Conservation (phyloP, 2,329 filamentous ascomycete species). For the Plectosphaerella sp. region DNA sequence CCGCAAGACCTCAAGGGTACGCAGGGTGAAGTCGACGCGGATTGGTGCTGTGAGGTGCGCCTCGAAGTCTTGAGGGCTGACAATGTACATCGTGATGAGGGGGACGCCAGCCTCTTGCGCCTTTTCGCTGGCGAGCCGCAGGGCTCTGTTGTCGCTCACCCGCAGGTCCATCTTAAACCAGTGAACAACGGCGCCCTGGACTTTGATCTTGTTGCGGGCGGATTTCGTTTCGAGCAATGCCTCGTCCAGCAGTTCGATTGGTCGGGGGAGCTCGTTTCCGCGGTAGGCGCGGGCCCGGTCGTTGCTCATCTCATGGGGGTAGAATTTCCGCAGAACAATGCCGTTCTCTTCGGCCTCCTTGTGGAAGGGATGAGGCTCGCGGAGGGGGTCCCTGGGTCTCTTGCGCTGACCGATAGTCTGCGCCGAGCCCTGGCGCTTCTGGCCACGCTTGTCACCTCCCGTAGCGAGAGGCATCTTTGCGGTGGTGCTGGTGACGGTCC, state of each 20-base stretch:
- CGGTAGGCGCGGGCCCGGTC: slow-evolving; percentile 72
- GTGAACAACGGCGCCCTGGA: slow-evolving; percentile 67
- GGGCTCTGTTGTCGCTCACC: slow-evolving; percentile 65
- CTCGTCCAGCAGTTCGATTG: slow-evolving; percentile 62
- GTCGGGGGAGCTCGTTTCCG: slow-evolving; percentile 62
- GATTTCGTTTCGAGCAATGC: slow-evolving; percentile 58
- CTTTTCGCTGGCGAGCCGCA: slow-evolving; percentile 60
- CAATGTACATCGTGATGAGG: slow-evolving; percentile 70
- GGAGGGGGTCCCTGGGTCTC: slow-evolving; percentile 34
- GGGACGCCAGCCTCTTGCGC: slow-evolving; percentile 67
- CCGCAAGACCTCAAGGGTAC: slow-evolving; percentile 63
- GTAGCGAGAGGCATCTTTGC: slow-evolving; percentile 17
- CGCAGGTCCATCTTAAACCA: slow-evolving; percentile 89
- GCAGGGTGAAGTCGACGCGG: slow-evolving; percentile 76
- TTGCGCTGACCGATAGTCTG: slow-evolving; percentile 19
- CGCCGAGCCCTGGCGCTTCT: slow-evolving; percentile 20
- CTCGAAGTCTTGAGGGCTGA: slow-evolving; percentile 80
- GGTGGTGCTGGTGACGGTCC: not conserved
- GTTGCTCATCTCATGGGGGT: slow-evolving; percentile 83
- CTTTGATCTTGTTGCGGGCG: slow-evolving; percentile 44
- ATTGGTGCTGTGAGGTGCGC: slow-evolving; percentile 72
- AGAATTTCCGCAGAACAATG: slow-evolving; percentile 70
- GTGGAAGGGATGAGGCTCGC: slow-evolving; percentile 41
- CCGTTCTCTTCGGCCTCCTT: slow-evolving; percentile 47
- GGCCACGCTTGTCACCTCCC: slow-evolving; percentile 9